These are phyloP conservation scores for Schoenoplectus tabernaemontani DNA, from an alignment of 202 grass and related monocot species.

Conservation along the genomic window DNA sequence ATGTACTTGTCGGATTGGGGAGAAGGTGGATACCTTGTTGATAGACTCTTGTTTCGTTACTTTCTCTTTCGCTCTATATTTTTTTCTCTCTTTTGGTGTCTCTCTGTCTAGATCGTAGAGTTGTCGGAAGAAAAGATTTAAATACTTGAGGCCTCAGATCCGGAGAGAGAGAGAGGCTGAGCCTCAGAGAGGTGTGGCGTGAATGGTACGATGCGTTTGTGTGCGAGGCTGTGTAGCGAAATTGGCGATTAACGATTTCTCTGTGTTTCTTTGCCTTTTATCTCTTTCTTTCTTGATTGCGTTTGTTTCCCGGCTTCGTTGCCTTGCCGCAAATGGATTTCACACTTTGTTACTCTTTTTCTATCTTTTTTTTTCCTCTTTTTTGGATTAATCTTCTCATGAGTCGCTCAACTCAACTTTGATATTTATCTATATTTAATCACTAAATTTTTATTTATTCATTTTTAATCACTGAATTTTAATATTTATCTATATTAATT, in stretches of 20 bases:
- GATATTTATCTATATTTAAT: too few relatives aligned
- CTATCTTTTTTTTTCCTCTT: not conserved
- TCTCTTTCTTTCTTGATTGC: not conserved
- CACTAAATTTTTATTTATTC: too few relatives aligned
- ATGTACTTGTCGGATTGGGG: not conserved
- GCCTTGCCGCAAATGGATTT: not conserved
- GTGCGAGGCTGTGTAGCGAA: slow-evolving; percentile 11
- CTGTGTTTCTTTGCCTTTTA: not conserved
- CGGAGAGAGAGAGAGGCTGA: not conserved
- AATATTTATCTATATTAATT: too few relatives aligned
- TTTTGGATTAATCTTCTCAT: too few relatives aligned
- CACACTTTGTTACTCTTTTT: not conserved
- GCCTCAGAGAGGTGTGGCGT: slow-evolving; percentile 14
- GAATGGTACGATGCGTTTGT: slow-evolving; percentile 22
- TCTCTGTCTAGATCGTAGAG: slow-evolving; percentile 9
- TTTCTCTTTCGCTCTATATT: not conserved
- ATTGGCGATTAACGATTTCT: too few relatives aligned
- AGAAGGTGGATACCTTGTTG: slow-evolving; percentile 11
- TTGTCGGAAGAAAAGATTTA: slow-evolving; percentile 24
- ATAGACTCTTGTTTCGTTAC: not conserved
- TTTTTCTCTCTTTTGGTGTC: too few relatives aligned
- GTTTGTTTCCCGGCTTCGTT: too few relatives aligned
- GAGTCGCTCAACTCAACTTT: too few relatives aligned
- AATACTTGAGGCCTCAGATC: slow-evolving; percentile 15
- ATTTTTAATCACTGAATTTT: too few relatives aligned